Percentiles rank a stretch among this genome's conserved stretches.
Evolutionary conservation across 305 asterid genomes (phyloP).

Genomic region (Fraxinus velutina): DNA sequence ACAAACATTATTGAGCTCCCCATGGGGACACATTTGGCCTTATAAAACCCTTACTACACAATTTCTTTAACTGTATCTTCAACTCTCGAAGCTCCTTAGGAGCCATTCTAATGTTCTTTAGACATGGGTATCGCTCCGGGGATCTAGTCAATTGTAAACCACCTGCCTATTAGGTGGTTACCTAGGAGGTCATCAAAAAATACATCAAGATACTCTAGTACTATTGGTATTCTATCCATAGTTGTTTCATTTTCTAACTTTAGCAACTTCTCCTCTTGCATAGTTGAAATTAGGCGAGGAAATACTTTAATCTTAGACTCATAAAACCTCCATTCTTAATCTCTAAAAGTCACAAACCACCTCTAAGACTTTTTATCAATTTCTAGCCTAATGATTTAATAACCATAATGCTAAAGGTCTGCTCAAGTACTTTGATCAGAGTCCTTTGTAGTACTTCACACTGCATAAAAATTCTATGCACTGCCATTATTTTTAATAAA

Average conservation of each 20-base stretch:
- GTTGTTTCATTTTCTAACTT: neutral
- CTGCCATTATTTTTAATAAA: too few relatives aligned
- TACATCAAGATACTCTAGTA: neutral
- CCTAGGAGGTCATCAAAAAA: neutral
- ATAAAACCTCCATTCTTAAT: too few relatives aligned
- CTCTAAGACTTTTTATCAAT: too few relatives aligned
- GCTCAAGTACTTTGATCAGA: too few relatives aligned
- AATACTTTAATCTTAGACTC: neutral
- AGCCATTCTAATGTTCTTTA: neutral
- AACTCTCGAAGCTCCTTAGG: neutral
- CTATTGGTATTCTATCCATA: neutral
- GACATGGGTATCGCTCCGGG: neutral
- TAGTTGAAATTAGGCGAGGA: neutral
- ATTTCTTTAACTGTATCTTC: neutral
- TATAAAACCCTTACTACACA: neutral
- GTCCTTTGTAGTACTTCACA: too few relatives aligned
- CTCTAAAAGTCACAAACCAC: too few relatives aligned
- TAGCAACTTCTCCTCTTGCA: neutral
- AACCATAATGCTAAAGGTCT: too few relatives aligned
- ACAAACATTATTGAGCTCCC: neutral
- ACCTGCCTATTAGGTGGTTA: neutral
- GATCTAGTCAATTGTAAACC: neutral
- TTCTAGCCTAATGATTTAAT: too few relatives aligned
- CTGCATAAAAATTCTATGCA: too few relatives aligned
- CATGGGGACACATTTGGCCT: neutral